These are phyloP conservation scores for Grammothele lineata DNA, from an alignment of 768 basidiomycete genomes.

Conservation along the genomic window DNA sequence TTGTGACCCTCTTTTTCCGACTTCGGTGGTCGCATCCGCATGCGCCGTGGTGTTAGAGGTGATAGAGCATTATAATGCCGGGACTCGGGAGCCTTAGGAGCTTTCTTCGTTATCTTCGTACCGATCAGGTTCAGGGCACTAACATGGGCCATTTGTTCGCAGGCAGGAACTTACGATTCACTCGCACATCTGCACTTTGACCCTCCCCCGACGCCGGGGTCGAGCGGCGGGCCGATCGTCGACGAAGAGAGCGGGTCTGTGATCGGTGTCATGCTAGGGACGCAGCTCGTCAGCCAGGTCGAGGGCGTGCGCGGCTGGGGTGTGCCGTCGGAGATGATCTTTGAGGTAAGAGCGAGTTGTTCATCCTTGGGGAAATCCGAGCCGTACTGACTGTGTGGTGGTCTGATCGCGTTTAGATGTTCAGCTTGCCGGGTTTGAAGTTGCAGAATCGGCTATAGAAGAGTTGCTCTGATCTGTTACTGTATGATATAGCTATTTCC, in stretches of 20 bases:
- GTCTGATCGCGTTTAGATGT: constrained; percentile 37
- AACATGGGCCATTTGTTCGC: no score
- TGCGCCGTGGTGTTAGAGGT: no score
- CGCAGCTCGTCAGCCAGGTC: constrained; percentile 50
- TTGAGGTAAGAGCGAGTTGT: constrained; percentile 49
- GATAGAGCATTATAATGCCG: no score
- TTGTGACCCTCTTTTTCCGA: no score
- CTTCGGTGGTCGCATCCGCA: no score
- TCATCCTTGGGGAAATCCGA: not conserved
- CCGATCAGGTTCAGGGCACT: no score
- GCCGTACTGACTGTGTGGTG: not conserved
- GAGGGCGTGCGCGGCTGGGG: constrained; percentile 60
- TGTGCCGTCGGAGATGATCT: constrained; percentile 57
- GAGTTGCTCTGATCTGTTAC: not conserved
- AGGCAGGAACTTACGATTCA: constrained; percentile 69
- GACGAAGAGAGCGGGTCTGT: constrained; percentile 59
- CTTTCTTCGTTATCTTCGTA: no score
- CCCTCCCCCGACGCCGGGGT: constrained; percentile 55
- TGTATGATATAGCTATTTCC: no score
- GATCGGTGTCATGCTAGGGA: constrained; percentile 60
- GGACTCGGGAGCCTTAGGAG: no score
- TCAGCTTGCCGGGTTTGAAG: constrained; percentile 44
- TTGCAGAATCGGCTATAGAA: constrained; percentile 11
- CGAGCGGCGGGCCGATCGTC: constrained; percentile 68
- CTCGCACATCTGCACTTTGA: constrained; percentile 53